Evolutionary conservation across 331 rosid genomes (phyloP).

Genomic region (Acacia concinna): DNA sequence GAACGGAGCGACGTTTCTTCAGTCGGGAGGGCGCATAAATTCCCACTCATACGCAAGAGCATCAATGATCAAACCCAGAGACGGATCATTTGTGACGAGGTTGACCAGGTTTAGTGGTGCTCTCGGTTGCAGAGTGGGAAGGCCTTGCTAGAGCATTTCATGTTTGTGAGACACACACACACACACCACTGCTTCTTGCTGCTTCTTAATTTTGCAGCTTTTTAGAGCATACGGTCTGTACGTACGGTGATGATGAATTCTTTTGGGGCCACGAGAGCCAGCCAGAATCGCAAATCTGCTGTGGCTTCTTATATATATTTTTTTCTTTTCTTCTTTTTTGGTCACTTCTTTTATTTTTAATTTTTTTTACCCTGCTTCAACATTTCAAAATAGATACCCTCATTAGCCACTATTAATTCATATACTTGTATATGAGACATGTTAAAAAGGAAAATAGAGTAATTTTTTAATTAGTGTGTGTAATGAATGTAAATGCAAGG

Average conservation of each 20-base stretch:
- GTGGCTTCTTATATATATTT: not conserved
- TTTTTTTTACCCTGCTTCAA: not conserved
- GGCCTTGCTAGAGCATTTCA: slow-evolving; percentile 40
- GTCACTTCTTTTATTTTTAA: no score
- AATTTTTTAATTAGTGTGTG: not conserved
- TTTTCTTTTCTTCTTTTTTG: not conserved
- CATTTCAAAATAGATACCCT: not conserved
- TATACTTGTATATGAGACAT: not conserved
- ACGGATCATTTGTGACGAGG: slow-evolving; percentile 53
- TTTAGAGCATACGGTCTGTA: not conserved
- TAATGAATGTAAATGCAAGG: not conserved
- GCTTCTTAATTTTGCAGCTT: not conserved
- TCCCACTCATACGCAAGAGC: slow-evolving; percentile 12
- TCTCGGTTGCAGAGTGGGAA: slow-evolving; percentile 46
- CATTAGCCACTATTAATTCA: not conserved
- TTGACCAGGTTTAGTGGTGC: slow-evolving; percentile 65
- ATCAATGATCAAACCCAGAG: slow-evolving; percentile 54
- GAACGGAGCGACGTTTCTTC: slow-evolving; percentile 74
- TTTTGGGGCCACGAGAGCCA: not conserved
- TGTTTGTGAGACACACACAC: no score
- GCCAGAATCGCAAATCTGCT: not conserved
- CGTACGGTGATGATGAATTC: not conserved
- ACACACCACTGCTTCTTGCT: not conserved
- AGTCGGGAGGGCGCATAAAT: slow-evolving; percentile 45
- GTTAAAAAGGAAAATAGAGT: not conserved